Evolutionary conservation across 2,329 filamentous ascomycete genomes (phyloP).

Genomic region (Pseudogymnoascus sp.): DNA sequence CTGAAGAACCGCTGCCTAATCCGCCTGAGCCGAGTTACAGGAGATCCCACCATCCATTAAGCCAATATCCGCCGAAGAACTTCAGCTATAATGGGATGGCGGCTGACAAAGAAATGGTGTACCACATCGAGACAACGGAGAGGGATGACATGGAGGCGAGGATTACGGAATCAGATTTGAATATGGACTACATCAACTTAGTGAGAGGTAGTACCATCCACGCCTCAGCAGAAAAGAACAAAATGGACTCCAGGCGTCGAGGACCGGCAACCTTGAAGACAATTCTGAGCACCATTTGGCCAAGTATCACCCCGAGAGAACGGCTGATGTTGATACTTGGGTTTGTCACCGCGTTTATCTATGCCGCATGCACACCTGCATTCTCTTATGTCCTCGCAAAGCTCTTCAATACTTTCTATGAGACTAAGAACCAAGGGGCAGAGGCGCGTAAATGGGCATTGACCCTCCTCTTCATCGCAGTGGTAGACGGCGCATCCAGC

Average conservation of each 20-base stretch:
- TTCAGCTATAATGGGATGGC: background rate
- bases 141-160: background rate
- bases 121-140: background rate
- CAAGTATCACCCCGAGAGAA: conserved; percentile 46
- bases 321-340: conserved; percentile 52
- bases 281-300: conserved; percentile 67
- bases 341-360: conserved; percentile 52
- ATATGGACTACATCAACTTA: background rate
- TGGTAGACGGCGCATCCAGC: conserved; percentile 56
- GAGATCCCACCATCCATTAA: background rate
- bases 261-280: conserved; percentile 33
- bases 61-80: background rate
- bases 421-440: conserved; percentile 27
- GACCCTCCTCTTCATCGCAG: conserved; percentile 59
- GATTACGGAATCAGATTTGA: background rate
- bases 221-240: background rate
- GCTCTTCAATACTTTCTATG: conserved; percentile 64
- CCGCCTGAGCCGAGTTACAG: background rate
- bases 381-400: conserved; percentile 73
- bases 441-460: conserved; percentile 53
- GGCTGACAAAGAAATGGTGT: background rate
- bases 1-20: background rate
- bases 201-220: background rate
- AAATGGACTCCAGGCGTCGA: background rate
- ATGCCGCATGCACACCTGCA: conserved; percentile 60